phyloP scores from a whole-genome alignment of 1,284 basidiomycete genomes.

The Moniliella sp. region DNA sequence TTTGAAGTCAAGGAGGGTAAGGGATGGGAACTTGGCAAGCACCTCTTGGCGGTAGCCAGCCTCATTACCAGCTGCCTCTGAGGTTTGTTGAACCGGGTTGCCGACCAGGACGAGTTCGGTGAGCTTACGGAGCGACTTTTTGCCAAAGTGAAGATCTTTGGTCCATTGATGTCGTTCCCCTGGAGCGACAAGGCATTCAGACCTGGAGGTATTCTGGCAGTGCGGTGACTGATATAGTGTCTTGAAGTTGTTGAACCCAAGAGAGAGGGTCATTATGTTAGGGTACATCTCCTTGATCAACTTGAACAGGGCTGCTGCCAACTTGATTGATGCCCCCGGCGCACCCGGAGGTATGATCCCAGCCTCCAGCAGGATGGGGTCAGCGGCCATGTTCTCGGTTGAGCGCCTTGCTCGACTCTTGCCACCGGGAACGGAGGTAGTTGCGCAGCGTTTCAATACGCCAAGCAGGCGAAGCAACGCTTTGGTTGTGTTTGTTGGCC shows the following conservation, averaged over 20 bases:
- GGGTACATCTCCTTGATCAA: slow-evolving; percentile 56
- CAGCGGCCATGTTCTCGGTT: slow-evolving; percentile 54
- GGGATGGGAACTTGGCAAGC: slow-evolving; percentile 12
- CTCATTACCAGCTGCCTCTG: slow-evolving; percentile 50
- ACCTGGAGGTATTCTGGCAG: slow-evolving; percentile 37
- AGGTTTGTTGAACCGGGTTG: slow-evolving; percentile 53
- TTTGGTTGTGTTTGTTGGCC: too few species aligned
- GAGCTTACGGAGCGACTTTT: slow-evolving; percentile 7
- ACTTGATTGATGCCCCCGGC: slow-evolving; percentile 42
- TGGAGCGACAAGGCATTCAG: slow-evolving; percentile 52
- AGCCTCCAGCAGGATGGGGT: slow-evolving; percentile 49
- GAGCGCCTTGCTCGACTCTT: slow-evolving; percentile 41
- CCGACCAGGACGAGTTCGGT: slow-evolving; percentile 53
- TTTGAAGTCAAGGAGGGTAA: slow-evolving; percentile 43
- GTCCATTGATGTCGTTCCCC: slow-evolving; percentile 32
- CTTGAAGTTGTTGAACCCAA: slow-evolving; percentile 16
- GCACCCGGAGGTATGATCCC: slow-evolving; percentile 48
- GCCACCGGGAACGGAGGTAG: slow-evolving; percentile 20
- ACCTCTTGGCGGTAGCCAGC: slow-evolving; percentile 22
- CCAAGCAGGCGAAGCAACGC: too few species aligned
- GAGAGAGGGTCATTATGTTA: slow-evolving; percentile 32
- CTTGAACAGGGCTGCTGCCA: slow-evolving; percentile 64
- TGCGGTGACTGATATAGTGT: slow-evolving; percentile 10
- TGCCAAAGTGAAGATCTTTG: slow-evolving; percentile 17
- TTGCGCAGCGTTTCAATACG: slow-evolving; percentile 12